Evolutionary conservation across 495 filamentous ascomycete species (phyloP).

Genomic region (Penicillium ucsense): DNA sequence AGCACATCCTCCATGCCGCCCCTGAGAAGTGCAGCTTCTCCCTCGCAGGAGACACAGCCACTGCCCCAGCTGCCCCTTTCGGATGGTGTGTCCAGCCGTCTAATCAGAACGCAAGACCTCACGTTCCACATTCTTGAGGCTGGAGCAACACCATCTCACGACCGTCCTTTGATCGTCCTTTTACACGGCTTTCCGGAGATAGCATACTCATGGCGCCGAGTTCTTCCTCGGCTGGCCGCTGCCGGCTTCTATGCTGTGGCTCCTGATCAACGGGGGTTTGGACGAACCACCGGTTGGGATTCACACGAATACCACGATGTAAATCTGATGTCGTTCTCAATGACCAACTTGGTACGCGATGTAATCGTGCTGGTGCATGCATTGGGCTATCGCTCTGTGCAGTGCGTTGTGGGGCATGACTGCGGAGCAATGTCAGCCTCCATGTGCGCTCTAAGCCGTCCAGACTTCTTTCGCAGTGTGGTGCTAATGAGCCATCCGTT

Average conservation of each 20-base stretch:
- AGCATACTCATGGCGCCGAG: constrained; percentile 59
- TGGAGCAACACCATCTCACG: constrained; percentile 23
- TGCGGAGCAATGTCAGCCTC: constrained; percentile 51
- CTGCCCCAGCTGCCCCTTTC: constrained; percentile 48
- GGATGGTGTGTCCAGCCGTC: constrained; percentile 37
- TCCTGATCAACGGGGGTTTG: constrained; percentile 60
- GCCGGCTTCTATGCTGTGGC: constrained; percentile 55
- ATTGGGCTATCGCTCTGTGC: constrained; percentile 46
- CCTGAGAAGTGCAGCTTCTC: constrained; percentile 7
- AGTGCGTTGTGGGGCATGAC: constrained; percentile 59
- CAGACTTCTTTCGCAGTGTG: constrained; percentile 51
- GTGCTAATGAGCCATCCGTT: constrained; percentile 50
- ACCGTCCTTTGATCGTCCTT: constrained; percentile 50
- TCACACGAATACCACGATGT: constrained; percentile 36
- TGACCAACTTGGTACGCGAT: constrained; percentile 53
- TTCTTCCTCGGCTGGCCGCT: constrained; percentile 45
- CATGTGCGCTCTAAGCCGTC: constrained; percentile 50
- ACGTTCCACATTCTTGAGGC: constrained; percentile 53
- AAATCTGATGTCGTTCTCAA: constrained; percentile 46
- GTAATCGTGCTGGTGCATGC: constrained; percentile 49
- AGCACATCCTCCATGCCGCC: neutral
- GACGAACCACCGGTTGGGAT: constrained; percentile 55
- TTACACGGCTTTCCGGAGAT: constrained; percentile 61
- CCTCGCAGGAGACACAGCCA: constrained; percentile 13
- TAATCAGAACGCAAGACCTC: constrained; percentile 40